Percentiles rank a stretch among this genome's conserved stretches.
Evolutionary conservation across 1,284 basidiomycete genomes (phyloP).

Genomic region (Cronartium ribicola): DNA sequence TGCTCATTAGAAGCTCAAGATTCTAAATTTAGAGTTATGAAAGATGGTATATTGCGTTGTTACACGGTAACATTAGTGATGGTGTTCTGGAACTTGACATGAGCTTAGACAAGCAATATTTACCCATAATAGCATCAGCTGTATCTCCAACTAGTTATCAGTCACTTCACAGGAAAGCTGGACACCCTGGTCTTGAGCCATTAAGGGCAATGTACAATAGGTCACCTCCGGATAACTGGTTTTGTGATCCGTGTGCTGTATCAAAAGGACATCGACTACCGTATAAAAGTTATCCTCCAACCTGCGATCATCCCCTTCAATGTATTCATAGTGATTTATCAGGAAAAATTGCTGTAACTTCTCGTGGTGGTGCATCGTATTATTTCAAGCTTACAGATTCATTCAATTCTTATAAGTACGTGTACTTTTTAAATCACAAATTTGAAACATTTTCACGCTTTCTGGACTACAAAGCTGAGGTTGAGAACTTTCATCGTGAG

Average conservation of each 20-base stretch:
- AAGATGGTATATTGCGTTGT: not conserved
- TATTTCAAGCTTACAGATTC: conserved; percentile 15
- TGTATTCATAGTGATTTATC: conserved; percentile 27
- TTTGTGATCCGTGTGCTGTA: conserved; percentile 7
- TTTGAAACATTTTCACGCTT: conserved; percentile 3
- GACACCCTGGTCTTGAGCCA: not conserved
- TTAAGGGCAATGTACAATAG: conserved; percentile 3
- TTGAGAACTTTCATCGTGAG: not conserved
- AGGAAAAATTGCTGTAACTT: not conserved
- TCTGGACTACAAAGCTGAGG: not conserved
- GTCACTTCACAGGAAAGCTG: conserved; percentile 7
- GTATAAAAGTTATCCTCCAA: not conserved
- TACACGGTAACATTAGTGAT: not conserved
- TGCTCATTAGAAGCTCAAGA: too few relatives aligned
- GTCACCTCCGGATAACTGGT: not conserved
- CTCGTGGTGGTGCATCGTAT: not conserved
- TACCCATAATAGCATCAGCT: not conserved
- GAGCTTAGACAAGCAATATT: not conserved
- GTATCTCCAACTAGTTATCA: not conserved
- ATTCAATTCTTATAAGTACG: not conserved
- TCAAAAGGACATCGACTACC: conserved; percentile 8
- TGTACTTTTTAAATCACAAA: conserved; percentile 1
- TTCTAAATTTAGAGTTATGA: not conserved
- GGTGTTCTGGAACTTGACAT: not conserved
- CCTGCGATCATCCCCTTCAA: not conserved